Evolutionary conservation across 805 yeast species (phyloP).

Genomic region (Candida qinlingensis): DNA sequence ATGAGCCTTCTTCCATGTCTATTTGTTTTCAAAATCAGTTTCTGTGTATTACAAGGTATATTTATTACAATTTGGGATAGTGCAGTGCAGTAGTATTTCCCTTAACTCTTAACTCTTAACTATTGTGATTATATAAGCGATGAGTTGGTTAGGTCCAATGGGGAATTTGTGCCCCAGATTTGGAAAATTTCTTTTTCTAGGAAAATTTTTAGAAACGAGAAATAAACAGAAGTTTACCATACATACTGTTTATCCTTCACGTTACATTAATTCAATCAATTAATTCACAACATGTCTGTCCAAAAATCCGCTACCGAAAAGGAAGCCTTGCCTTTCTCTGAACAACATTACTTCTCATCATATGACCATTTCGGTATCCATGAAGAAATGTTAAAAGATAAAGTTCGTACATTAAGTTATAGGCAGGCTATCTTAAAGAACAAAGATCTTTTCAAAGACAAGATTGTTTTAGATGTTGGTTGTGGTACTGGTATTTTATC

Average conservation of each 20-base stretch:
- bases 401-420: slow-evolving; percentile 86
- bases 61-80: neutral
- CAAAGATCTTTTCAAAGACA: slow-evolving; percentile 83
- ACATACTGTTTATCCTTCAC: neutral
- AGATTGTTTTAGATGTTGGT: slow-evolving; percentile 94
- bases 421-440: slow-evolving; percentile 90
- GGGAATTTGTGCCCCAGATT: neutral
- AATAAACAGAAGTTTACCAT: slow-evolving; percentile 5
- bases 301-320: slow-evolving; percentile 63
- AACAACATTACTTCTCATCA: slow-evolving; percentile 91
- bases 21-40: neutral
- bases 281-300: neutral
- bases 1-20: slow-evolving; percentile 1
- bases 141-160: neutral
- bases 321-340: slow-evolving; percentile 56
- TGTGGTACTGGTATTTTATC: slow-evolving; percentile 98
- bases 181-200: slow-evolving; percentile 3
- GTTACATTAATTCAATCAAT: too few relatives aligned
- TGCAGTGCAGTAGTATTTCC: neutral
- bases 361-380: slow-evolving; percentile 97
- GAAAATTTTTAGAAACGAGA: slow-evolving; percentile 3
- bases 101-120: neutral
- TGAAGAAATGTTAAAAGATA: slow-evolving; percentile 97
- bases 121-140: neutral
- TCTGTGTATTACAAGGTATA: neutral